Percentiles rank a stretch among this genome's conserved stretches.
Conservation (phyloP, 2,329 filamentous ascomycete genomes). For the Diaporthe vexans region DNA sequence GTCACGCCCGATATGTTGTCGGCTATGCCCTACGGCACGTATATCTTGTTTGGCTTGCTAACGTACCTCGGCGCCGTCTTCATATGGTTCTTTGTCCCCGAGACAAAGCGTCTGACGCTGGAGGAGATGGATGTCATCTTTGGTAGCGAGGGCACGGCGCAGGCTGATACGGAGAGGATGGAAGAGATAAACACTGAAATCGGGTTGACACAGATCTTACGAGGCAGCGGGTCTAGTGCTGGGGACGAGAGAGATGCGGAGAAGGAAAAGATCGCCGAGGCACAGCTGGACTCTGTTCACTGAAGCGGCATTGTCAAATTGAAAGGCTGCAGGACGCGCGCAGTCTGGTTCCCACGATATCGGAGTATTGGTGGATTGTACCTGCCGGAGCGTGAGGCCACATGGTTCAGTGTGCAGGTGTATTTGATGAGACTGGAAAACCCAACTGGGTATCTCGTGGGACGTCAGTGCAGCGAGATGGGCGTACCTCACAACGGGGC, state of each 20-base stretch:
- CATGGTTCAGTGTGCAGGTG: neutral
- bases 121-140: constrained; percentile 80
- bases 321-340: neutral
- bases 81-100: constrained; percentile 75
- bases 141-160: constrained; percentile 74
- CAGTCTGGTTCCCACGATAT: no score
- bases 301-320: neutral
- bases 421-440: no score
- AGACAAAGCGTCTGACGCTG: constrained; percentile 74
- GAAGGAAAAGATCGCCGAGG: constrained; percentile 44
- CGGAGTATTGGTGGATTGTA: no score
- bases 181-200: constrained; percentile 80
- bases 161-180: constrained; percentile 78
- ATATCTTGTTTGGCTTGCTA: constrained; percentile 77
- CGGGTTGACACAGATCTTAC: constrained; percentile 65
- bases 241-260: constrained; percentile 44
- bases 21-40: constrained; percentile 77
- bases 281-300: constrained; percentile 28
- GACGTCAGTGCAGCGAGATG: neutral
- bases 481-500: no score
- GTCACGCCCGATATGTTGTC: constrained; percentile 78
- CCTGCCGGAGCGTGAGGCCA: neutral
- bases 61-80: constrained; percentile 73
- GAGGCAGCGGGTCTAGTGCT: constrained; percentile 44
- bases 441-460: neutral